Percentiles rank a stretch among this genome's conserved stretches.
Evolutionary conservation across 2,329 filamentous ascomycete species (phyloP).

Genomic region (Rutstroemia sp.): DNA sequence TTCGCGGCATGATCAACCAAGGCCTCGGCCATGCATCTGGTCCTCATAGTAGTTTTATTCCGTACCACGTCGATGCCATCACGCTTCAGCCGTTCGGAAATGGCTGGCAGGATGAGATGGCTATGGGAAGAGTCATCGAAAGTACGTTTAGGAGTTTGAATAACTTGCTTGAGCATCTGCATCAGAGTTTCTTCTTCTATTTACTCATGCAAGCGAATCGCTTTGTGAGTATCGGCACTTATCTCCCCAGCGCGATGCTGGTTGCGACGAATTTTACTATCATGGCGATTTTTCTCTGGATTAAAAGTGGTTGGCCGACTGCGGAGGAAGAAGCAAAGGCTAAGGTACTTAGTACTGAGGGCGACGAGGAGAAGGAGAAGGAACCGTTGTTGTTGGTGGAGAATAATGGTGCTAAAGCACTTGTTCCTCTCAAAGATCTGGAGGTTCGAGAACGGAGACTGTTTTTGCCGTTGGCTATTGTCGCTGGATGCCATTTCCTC

Average conservation of each 20-base stretch:
- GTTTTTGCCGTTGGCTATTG: conserved; percentile 65
- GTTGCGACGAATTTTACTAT: conserved; percentile 92
- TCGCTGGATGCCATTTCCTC: conserved; percentile 66
- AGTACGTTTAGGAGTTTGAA: conserved; percentile 90
- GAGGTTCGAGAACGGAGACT: conserved; percentile 43
- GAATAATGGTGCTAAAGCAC: conserved; percentile 17
- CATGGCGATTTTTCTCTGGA: conserved; percentile 90
- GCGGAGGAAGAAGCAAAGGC: neutral
- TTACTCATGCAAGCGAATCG: conserved; percentile 83
- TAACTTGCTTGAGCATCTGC: conserved; percentile 91
- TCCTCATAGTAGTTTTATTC: conserved; percentile 91
- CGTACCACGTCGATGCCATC: conserved; percentile 94
- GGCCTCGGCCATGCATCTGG: conserved; percentile 83
- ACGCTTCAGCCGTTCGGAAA: conserved; percentile 85
- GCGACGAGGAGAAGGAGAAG: conserved; percentile 28
- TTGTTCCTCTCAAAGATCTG: conserved; percentile 18
- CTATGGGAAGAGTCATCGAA: conserved; percentile 81
- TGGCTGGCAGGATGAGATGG: conserved; percentile 98
- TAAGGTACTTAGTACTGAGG: conserved; percentile 7
- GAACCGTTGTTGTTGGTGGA: conserved; percentile 20
- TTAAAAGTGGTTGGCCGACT: conserved; percentile 61
- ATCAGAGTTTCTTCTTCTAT: conserved; percentile 99
- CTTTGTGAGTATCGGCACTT: conserved; percentile 97
- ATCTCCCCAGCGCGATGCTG: conserved; percentile 95
- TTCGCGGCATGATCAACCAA: conserved; percentile 88